Conservation (phyloP, 1,139 yeast species). For the Diutina rugosa region DNA sequence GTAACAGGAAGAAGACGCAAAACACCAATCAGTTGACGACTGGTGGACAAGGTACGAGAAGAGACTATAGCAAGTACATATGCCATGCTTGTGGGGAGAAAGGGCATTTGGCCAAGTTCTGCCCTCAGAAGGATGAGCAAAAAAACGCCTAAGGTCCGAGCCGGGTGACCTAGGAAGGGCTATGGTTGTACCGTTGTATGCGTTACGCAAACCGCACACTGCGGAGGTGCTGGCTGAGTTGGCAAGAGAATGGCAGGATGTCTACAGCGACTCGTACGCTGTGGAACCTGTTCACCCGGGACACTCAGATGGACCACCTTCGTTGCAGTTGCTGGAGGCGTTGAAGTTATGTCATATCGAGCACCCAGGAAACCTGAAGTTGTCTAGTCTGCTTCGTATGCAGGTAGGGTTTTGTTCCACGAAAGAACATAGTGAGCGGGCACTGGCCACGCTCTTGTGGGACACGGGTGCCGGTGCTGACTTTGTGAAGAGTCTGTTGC, state of each 20-base stretch:
- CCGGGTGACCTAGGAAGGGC: neutral
- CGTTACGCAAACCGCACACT: neutral
- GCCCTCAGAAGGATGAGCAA: too few species aligned
- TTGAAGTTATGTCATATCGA: neutral
- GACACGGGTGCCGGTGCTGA: neutral
- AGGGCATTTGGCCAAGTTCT: too few species aligned
- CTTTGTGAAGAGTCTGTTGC: neutral
- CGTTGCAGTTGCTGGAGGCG: too few species aligned
- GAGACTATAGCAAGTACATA: too few species aligned
- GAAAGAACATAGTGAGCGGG: neutral
- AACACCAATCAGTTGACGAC: too few species aligned
- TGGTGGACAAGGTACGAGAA: too few species aligned
- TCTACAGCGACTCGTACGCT: neutral
- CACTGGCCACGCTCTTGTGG: neutral
- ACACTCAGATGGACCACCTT: neutral
- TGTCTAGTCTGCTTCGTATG: neutral
- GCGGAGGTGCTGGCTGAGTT: neutral
- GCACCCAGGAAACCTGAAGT: neutral
- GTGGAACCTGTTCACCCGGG: neutral
- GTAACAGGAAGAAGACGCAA: too few species aligned
- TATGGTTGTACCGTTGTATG: neutral
- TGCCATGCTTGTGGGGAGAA: too few species aligned
- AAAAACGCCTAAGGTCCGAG: neutral
- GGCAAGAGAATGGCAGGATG: neutral
- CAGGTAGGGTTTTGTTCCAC: neutral